Base-by-base conservation (phyloP, 2,329 filamentous ascomycete genomes). In the Cladosporium cucumerinum region DNA sequence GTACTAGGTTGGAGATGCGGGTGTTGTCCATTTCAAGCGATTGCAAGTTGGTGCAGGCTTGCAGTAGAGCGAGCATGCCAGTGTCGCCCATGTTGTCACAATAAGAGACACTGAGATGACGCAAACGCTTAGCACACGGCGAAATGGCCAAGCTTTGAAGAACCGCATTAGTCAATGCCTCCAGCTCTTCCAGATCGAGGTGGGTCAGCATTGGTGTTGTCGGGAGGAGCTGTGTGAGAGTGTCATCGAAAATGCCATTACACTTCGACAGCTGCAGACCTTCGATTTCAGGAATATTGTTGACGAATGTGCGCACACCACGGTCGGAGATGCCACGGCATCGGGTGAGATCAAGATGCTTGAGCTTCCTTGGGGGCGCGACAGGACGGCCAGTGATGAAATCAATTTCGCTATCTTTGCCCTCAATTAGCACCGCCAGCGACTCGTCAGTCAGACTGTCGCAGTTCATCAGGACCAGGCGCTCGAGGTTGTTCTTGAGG, bases 11-110 rank as follows among this genome's bases (percentile, higher is more conserved):
- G 18, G 92, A 94, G 68, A 97, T 87, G 55, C 91, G 88, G 0
- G 94, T 98, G 76, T 98, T 98, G 80, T 99, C 95, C 83, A 98
- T 88, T 61, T 96, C 91, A 16, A 96, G 80, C 32, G 84, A 91
- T 57, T 82, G 82, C 16, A 98, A 83, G 16, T 80, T 83, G 0
- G 84, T 83, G 76, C 93, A 96, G 32, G 84, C 85, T 72, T 92
- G 91, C 70, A 98, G 82, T 2, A 97, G 81, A 0, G 91, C 90
- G 0, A 97, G 82, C 85, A 97, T 90, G 64, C 94, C 94, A 0
- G 82, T 80, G 74, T 98, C 95, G 26, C 92, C 88, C 2, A 99
- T 78, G 63, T 86, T 87, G 75, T 96, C 94, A 75, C 95, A 99
- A 76, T 93, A 96, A 72, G 92, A 94, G 70, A 98, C 85, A 62